Percentiles rank a stretch among this genome's conserved stretches.
Conservation (phyloP, 2,329 filamentous ascomycete genomes). For the Epichloe sylvatica region DNA sequence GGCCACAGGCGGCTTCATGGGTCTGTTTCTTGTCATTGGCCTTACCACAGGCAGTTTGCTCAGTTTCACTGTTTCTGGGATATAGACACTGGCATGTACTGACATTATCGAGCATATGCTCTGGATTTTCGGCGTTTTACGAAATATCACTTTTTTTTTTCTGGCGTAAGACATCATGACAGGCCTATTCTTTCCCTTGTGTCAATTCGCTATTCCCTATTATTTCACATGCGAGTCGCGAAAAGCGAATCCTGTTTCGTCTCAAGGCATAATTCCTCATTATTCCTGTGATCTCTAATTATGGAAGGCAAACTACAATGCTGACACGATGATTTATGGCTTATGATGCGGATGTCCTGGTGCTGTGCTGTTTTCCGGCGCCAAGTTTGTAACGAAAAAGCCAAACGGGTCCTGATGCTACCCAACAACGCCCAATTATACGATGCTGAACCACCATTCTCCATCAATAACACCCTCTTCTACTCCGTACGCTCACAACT, state of each 20-base stretch:
- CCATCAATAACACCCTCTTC: neutral
- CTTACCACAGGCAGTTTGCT: slow-evolving; percentile 74
- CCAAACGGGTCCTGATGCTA: neutral
- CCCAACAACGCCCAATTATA: slow-evolving; percentile 1
- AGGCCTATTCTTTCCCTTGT: neutral
- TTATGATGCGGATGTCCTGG: neutral
- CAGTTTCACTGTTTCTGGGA: slow-evolving; percentile 59
- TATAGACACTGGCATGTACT: slow-evolving; percentile 5
- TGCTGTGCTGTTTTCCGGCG: slow-evolving; percentile 3
- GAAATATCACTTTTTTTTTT: neutral
- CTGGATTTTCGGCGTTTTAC: neutral
- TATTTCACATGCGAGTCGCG: neutral
- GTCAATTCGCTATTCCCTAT: neutral
- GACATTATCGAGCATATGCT: neutral
- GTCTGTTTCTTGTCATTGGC: slow-evolving; percentile 72
- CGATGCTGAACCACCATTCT: neutral
- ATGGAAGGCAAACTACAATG: neutral
- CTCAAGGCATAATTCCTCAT: neutral
- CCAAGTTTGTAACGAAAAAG: neutral
- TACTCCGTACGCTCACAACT: neutral
- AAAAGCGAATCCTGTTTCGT: neutral
- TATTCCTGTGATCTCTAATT: neutral
- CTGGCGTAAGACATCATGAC: neutral
- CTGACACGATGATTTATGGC: neutral
- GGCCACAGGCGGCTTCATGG: slow-evolving; percentile 89